phyloP scores from a whole-genome alignment of 140 eudicot species.

The Senecio squalidus region DNA sequence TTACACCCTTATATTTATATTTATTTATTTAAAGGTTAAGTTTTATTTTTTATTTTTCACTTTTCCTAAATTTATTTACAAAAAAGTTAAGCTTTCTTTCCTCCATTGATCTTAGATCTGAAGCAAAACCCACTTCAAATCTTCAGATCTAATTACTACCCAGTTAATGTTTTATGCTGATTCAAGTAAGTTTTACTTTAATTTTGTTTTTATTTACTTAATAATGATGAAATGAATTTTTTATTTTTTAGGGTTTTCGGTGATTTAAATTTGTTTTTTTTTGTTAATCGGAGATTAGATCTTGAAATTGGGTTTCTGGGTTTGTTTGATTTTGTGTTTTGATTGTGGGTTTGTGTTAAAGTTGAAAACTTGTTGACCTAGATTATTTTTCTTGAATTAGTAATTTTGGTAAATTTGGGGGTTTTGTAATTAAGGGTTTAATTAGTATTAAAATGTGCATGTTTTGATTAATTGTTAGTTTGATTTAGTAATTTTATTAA shows the following conservation, averaged over 20 bases:
- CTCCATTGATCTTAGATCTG: constrained; percentile 46
- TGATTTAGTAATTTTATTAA: constrained; percentile 11
- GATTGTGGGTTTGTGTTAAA: constrained; percentile 23
- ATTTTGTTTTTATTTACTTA: constrained; percentile 20
- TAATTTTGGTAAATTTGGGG: constrained; percentile 21
- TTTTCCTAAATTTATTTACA: constrained; percentile 27
- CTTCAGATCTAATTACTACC: constrained; percentile 31
- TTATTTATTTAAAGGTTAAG: constrained; percentile 24
- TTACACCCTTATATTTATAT: constrained; percentile 21
- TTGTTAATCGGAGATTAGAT: constrained; percentile 23
- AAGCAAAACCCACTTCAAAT: constrained; percentile 28
- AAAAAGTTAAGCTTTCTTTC: constrained; percentile 34
- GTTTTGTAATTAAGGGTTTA: constrained; percentile 20
- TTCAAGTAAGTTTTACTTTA: constrained; percentile 47
- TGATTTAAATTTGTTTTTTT: constrained; percentile 5
- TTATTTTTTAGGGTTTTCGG: constrained; percentile 25
- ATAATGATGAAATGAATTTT: constrained; percentile 2
- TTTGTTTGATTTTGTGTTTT: constrained; percentile 9
- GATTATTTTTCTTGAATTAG: constrained; percentile 17
- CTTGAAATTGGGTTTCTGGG: constrained; percentile 3
- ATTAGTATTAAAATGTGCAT: background rate
- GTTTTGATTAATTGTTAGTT: constrained; percentile 7
- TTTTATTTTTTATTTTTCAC: constrained; percentile 22
- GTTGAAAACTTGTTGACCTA: constrained; percentile 33
- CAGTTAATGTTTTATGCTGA: constrained; percentile 24